These are phyloP conservation scores for Dichomitus squalens DNA, from an alignment of 1,284 basidiomycete genomes.

Conservation along the genomic window DNA sequence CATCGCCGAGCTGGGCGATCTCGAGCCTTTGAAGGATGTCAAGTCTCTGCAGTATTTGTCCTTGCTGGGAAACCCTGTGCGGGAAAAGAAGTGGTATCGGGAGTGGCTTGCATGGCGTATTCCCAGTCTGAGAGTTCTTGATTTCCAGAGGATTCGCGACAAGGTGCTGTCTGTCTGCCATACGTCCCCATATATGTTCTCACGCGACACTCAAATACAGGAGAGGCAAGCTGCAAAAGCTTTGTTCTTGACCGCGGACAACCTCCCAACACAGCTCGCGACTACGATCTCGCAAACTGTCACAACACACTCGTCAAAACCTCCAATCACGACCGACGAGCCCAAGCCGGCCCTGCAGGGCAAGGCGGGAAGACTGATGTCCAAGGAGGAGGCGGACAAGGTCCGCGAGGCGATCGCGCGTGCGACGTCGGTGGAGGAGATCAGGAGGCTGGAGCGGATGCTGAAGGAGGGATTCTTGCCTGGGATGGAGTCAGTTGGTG, in stretches of 20 bases:
- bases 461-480: conserved; percentile 87
- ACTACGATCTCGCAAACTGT: conserved; percentile 75
- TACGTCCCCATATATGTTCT: neutral
- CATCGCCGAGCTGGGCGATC: conserved; percentile 76
- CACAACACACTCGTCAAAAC: conserved; percentile 63
- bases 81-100: conserved; percentile 94
- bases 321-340: conserved; percentile 66
- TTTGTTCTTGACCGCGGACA: conserved; percentile 77
- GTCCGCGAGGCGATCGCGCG: conserved; percentile 90
- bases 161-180: conserved; percentile 63
- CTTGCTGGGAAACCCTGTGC: conserved; percentile 89
- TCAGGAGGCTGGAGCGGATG: conserved; percentile 85
- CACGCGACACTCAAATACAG: conserved; percentile 39
- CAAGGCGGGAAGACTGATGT: conserved; percentile 85
- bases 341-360: conserved; percentile 64
- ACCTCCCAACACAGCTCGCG: conserved; percentile 81
- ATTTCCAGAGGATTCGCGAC: conserved; percentile 96
- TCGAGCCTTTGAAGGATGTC: conserved; percentile 83
- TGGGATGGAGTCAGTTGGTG: conserved; percentile 72
- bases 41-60: conserved; percentile 81
- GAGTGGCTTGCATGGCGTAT: conserved; percentile 90
- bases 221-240: conserved; percentile 76
- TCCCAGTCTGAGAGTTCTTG: conserved; percentile 88
- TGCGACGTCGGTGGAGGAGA: conserved; percentile 90
- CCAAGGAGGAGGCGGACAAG: conserved; percentile 88